Base-by-base conservation (phyloP, 2,329 filamentous ascomycete species). In the Aureobasidium subglaciale region DNA sequence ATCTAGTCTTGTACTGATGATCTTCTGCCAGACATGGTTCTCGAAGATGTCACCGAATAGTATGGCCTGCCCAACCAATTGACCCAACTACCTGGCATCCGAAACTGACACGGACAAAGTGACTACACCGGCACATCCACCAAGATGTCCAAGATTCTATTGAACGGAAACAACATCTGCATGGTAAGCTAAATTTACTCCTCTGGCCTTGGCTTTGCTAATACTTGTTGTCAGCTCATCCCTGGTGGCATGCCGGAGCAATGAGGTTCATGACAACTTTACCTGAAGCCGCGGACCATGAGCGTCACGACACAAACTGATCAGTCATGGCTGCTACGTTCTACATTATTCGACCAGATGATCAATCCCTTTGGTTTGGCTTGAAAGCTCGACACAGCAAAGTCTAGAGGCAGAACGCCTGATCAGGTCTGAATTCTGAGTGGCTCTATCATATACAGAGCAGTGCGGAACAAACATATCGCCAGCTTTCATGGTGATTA, bases 91-190 rank as follows among this genome's bases (percentile, higher is more conserved):
- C 27, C 20, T 38, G 4, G 24, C 5, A 38, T 50, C 24, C 22
- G 27, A 37, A 11, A 29, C 52, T 55, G 55, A 58, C 56, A 42
- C 18, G 55, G 24, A 24, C 25, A 13, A 61, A 97, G 92, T 70
- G 93, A 99, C 74, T 95, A 95, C 74, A 85, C 85, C 5, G 92
- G 92, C 59, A 84, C 87, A 64, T 86, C 92, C 72, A 88, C 85
- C 42, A 95, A 95, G 71, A 82, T 99, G 37, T 82, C 90, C 50
- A 97, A 97, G 78, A 96, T 99, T 59, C 75, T 99, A 38, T 77
- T 99, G 35, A 99, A 99, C 67, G 93, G 93, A 56, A 99, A 99
- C 76, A 97, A 97, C 67, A 90, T 99, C 61, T 97, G 92, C 87
- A 99, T 99, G 93, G 93, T 96, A 80, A 56, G 78, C 63, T 5